A percentile compares a stretch with the other conserved stretches of the same genome.
These are phyloP conservation scores for Mortierella sp. DNA, from an alignment of 371 early-diverging fungal genomes.

Conservation along the genomic window DNA sequence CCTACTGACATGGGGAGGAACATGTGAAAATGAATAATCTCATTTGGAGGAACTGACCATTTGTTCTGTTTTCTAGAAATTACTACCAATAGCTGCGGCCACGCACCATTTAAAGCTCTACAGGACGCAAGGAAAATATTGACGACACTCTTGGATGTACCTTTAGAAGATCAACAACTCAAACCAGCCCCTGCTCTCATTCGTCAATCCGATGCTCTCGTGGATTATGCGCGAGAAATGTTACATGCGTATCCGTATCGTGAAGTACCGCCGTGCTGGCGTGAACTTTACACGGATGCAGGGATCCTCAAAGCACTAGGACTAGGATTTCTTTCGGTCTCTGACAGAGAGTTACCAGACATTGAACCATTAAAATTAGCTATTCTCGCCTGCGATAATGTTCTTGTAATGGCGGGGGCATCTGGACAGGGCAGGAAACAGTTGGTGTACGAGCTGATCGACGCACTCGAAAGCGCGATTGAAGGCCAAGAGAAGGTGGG, in stretches of 20 bases:
- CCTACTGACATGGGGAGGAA: not conserved
- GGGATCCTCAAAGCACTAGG: slow-evolving; percentile 61
- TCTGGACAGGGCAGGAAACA: slow-evolving; percentile 60
- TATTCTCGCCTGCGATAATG: slow-evolving; percentile 63
- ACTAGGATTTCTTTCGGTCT: slow-evolving; percentile 4
- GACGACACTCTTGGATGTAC: not conserved
- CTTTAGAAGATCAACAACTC: not conserved
- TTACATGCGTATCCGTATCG: slow-evolving; percentile 61
- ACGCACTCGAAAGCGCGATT: slow-evolving; percentile 55
- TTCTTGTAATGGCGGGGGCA: slow-evolving; percentile 67
- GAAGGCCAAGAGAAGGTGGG: slow-evolving; percentile 9
- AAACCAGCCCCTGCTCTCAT: slow-evolving; percentile 3
- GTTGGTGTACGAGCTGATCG: slow-evolving; percentile 51
- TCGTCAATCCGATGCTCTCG: slow-evolving; percentile 33
- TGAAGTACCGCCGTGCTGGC: slow-evolving; percentile 68
- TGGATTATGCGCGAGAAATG: slow-evolving; percentile 61
- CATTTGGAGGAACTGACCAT: no score
- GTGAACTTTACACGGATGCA: slow-evolving; percentile 68
- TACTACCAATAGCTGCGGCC: slow-evolving; percentile 25
- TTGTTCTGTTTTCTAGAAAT: slow-evolving; percentile 13
- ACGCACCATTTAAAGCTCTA: slow-evolving; percentile 29
- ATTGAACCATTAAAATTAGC: slow-evolving; percentile 21
- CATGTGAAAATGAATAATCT: not conserved
- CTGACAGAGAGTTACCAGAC: not conserved
- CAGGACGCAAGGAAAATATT: slow-evolving; percentile 20